Conservation (phyloP, 2,329 filamentous ascomycete species). For the Thielaviopsis cerberus region DNA sequence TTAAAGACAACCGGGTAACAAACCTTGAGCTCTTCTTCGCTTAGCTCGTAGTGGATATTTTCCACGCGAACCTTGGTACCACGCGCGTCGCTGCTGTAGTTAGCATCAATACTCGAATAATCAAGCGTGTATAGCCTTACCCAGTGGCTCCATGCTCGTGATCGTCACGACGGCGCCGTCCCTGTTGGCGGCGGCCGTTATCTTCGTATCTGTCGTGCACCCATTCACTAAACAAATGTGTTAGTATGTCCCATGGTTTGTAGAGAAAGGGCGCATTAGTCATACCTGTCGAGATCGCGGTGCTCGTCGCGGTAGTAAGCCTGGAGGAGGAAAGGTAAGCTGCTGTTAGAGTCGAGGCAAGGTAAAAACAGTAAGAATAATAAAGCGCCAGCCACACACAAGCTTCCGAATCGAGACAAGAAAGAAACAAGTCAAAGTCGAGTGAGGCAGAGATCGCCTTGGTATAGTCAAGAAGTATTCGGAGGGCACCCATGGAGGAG, state of each 20-base stretch:
- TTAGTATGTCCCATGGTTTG: background rate
- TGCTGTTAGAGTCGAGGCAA: conserved; percentile 5
- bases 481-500: background rate
- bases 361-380: background rate
- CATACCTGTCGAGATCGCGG: conserved; percentile 53
- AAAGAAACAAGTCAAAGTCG: background rate
- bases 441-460: background rate
- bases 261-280: conserved; percentile 10
- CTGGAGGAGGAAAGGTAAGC: conserved; percentile 27
- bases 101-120: background rate
- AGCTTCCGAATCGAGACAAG: background rate
- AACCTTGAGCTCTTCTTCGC: conserved; percentile 66
- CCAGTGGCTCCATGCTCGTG: conserved; percentile 1
- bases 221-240: conserved; percentile 50
- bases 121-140: background rate
- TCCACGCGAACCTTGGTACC: conserved; percentile 65
- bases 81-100: conserved; percentile 28
- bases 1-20: conserved; percentile 7
- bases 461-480: background rate
- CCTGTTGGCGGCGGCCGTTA: conserved; percentile 32
- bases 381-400: background rate
- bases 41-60: conserved; percentile 84
- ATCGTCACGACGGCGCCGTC: conserved; percentile 25
- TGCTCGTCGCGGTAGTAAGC: conserved; percentile 39
- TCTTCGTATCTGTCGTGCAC: conserved; percentile 82